Conservation (phyloP, 306 rosid genomes). For the Quercus dentata region DNA sequence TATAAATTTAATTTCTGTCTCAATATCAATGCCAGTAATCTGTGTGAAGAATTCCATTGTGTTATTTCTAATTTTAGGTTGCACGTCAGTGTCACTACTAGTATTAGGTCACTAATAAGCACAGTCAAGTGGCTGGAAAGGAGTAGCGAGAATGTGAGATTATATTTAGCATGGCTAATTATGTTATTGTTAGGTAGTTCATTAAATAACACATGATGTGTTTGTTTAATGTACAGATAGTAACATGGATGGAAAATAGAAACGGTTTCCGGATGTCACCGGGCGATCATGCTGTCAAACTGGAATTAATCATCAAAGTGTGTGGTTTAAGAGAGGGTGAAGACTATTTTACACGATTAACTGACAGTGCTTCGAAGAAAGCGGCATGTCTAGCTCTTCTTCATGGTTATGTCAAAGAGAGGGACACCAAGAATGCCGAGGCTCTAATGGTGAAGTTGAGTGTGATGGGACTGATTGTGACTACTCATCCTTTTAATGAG, state of each 20-base stretch:
- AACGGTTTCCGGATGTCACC: conserved; percentile 31
- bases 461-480: conserved; percentile 57
- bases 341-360: conserved; percentile 46
- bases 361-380: conserved; percentile 49
- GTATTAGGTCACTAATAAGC: neutral
- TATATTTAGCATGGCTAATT: neutral
- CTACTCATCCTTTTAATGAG: conserved; percentile 67
- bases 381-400: conserved; percentile 62
- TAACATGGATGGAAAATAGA: conserved; percentile 59
- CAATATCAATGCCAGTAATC: neutral
- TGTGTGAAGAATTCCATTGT: neutral
- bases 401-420: conserved; percentile 46
- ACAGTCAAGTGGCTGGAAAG: no score
- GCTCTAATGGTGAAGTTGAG: conserved; percentile 64
- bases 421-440: conserved; percentile 59
- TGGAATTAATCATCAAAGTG: conserved; percentile 49
- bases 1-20: neutral
- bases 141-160: no score
- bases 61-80: neutral
- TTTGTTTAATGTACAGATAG: conserved; percentile 36
- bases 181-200: neutral
- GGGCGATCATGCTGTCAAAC: conserved; percentile 51
- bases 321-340: conserved; percentile 63
- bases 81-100: neutral
- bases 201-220: neutral